Evolutionary conservation across 352 stramenopile species (phyloP).

Genomic region (Phytophthora boehmeriae): DNA sequence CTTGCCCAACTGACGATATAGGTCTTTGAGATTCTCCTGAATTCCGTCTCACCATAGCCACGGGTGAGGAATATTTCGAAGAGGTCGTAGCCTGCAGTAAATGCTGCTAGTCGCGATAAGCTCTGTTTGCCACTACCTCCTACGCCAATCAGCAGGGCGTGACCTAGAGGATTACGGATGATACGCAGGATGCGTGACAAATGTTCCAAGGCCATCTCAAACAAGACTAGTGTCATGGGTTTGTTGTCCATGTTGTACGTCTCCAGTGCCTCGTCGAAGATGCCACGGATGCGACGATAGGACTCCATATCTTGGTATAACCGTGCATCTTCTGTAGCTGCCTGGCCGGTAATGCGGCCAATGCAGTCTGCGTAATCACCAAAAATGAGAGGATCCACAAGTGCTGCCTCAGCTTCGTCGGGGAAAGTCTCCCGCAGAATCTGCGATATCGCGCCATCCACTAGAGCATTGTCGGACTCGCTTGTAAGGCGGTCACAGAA

Average conservation of each 20-base stretch:
- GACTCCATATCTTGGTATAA: slow-evolving; percentile 95
- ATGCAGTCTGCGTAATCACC: slow-evolving; percentile 93
- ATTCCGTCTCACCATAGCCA: slow-evolving; percentile 94
- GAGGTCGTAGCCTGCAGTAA: slow-evolving; percentile 93
- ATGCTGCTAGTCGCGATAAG: slow-evolving; percentile 91
- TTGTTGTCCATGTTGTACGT: slow-evolving; percentile 96
- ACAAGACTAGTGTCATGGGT: slow-evolving; percentile 95
- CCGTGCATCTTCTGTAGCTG: slow-evolving; percentile 74
- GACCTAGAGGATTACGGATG: slow-evolving; percentile 91
- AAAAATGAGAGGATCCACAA: slow-evolving; percentile 90
- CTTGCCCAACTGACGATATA: slow-evolving; percentile 91
- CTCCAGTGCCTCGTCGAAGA: slow-evolving; percentile 94
- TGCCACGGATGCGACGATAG: slow-evolving; percentile 88
- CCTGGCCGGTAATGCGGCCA: slow-evolving; percentile 65
- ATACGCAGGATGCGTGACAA: slow-evolving; percentile 93
- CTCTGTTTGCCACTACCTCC: slow-evolving; percentile 95
- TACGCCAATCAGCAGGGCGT: slow-evolving; percentile 94
- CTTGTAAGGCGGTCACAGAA: slow-evolving; percentile 94
- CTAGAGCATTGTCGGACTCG: slow-evolving; percentile 82
- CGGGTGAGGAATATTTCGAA: slow-evolving; percentile 95
- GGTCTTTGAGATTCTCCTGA: slow-evolving; percentile 94
- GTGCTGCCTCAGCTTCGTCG: slow-evolving; percentile 63
- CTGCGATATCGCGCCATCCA: slow-evolving; percentile 76
- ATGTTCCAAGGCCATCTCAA: slow-evolving; percentile 96
- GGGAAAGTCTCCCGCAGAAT: slow-evolving; percentile 81